Percentiles rank a stretch among this genome's conserved stretches.
These are phyloP conservation scores for Candida odintsovae DNA, from an alignment of 805 yeast genomes.

Conservation along the genomic window DNA sequence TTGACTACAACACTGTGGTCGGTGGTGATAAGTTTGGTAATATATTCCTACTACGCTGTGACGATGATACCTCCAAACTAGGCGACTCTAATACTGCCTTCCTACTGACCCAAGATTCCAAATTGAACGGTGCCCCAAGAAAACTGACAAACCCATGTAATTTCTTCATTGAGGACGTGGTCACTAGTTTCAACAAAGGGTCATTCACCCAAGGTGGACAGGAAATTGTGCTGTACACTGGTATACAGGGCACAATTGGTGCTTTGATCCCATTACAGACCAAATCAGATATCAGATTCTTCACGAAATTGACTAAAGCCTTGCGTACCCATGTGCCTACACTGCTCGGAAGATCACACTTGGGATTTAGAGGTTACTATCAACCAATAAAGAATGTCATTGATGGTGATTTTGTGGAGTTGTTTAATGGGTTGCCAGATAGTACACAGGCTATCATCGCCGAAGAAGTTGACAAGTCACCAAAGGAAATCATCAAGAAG, in stretches of 20 bases:
- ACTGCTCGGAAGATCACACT: conserved; percentile 56
- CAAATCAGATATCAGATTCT: conserved; percentile 53
- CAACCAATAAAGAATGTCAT: conserved; percentile 71
- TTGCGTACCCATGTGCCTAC: conserved; percentile 27
- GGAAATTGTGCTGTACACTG: conserved; percentile 63
- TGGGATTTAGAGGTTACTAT: conserved; percentile 70
- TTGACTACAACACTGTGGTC: conserved; percentile 72
- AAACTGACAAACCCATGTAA: conserved; percentile 49
- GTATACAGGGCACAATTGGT: conserved; percentile 81
- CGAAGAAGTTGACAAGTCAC: conserved; percentile 37
- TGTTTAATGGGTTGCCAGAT: conserved; percentile 16
- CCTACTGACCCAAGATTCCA: conserved; percentile 27
- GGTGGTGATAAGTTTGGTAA: conserved; percentile 91
- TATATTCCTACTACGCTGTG: conserved; percentile 59
- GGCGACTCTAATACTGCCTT: conserved; percentile 42
- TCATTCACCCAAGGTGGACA: conserved; percentile 55
- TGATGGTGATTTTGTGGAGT: conserved; percentile 86
- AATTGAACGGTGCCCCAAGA: conserved; percentile 45
- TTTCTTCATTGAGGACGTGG: conserved; percentile 64
- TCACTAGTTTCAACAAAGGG: conserved; percentile 53
- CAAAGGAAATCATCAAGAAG: conserved; percentile 44
- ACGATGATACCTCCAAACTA: conserved; percentile 40
- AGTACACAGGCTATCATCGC: conserved; percentile 17
- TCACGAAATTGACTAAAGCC: conserved; percentile 46
- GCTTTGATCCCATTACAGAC: conserved; percentile 62